phyloP scores from a whole-genome alignment of 2,329 filamentous ascomycete genomes.

The Nemania sp. region DNA sequence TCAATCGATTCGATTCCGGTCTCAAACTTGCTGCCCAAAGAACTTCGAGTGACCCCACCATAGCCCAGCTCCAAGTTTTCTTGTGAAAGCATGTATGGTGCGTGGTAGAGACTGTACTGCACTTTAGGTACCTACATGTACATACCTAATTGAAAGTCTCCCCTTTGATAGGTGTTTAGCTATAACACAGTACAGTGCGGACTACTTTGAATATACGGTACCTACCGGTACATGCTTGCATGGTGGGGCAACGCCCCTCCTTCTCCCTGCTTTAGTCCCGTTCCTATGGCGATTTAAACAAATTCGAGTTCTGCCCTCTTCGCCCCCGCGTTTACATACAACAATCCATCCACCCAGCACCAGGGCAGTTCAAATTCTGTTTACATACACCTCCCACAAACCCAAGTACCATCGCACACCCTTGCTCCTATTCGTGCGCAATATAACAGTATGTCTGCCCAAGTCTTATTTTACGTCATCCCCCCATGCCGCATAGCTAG shows the following conservation, averaged over 20 bases:
- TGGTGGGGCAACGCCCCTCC: too few relatives aligned
- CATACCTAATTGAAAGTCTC: background rate
- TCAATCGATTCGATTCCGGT: too few relatives aligned
- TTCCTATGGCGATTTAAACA: constrained; percentile 17
- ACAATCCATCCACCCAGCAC: constrained; percentile 1
- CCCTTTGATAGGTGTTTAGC: too few relatives aligned
- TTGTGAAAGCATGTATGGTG: too few relatives aligned
- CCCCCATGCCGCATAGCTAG: background rate
- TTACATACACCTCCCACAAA: constrained; percentile 11
- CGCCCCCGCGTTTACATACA: constrained; percentile 26
- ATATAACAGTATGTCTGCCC: constrained; percentile 24
- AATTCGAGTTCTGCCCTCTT: constrained; percentile 21
- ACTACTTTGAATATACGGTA: too few relatives aligned
- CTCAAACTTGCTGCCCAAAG: constrained; percentile 22
- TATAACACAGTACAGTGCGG: too few relatives aligned
- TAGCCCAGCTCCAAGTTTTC: background rate
- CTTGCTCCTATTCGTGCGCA: constrained; percentile 9
- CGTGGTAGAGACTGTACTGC: too few relatives aligned
- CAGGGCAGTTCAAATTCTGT: constrained; percentile 6
- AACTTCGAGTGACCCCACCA: background rate
- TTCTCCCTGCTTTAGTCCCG: constrained; percentile 5
- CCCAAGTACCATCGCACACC: constrained; percentile 2
- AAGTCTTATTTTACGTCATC: constrained; percentile 7
- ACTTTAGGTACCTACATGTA: background rate
- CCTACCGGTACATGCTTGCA: too few relatives aligned